phyloP scores from a whole-genome alignment of 2,329 filamentous ascomycete species.

The Fusarium euwallaceae region DNA sequence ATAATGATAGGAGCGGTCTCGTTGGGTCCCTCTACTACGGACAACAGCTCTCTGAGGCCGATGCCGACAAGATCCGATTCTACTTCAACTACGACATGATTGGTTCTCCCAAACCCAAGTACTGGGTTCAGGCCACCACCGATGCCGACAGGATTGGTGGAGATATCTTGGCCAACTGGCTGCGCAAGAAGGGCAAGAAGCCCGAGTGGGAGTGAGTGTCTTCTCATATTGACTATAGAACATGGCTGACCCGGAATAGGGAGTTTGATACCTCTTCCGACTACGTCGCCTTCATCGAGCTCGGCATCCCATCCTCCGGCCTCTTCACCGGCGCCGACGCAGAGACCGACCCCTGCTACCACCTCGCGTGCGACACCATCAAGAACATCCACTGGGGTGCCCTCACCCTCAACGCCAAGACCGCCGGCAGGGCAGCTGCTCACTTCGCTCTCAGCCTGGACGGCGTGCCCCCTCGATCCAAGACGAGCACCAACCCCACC shows the following conservation, averaged over 20 bases:
- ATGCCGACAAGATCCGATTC: constrained; percentile 69
- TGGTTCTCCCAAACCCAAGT: constrained; percentile 57
- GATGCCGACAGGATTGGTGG: constrained; percentile 56
- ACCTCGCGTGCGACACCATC: constrained; percentile 56
- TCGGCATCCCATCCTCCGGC: constrained; percentile 56
- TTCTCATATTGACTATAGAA: accelerated
- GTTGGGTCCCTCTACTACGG: constrained; percentile 60
- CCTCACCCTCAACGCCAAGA: constrained; percentile 54
- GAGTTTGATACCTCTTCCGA: constrained; percentile 56
- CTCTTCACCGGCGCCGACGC: constrained; percentile 57
- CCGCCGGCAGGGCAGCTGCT: constrained; percentile 66
- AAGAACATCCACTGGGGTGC: constrained; percentile 58
- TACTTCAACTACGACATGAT: constrained; percentile 83
- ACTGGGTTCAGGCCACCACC: constrained; percentile 56
- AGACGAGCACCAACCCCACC: constrained; percentile 46
- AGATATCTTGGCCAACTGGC: constrained; percentile 51
- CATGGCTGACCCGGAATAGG: constrained; percentile 34
- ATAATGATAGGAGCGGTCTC: constrained; percentile 51
- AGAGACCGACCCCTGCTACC: constrained; percentile 54
- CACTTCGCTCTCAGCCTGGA: constrained; percentile 54
- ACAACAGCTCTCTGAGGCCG: constrained; percentile 50
- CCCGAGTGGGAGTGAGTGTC: constrained; percentile 49
- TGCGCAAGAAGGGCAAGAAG: constrained; percentile 51
- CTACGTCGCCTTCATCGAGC: constrained; percentile 56
- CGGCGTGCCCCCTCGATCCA: constrained; percentile 51